Base-by-base conservation (phyloP, 768 basidiomycete genomes). In the Lactarius hatsudake region DNA sequence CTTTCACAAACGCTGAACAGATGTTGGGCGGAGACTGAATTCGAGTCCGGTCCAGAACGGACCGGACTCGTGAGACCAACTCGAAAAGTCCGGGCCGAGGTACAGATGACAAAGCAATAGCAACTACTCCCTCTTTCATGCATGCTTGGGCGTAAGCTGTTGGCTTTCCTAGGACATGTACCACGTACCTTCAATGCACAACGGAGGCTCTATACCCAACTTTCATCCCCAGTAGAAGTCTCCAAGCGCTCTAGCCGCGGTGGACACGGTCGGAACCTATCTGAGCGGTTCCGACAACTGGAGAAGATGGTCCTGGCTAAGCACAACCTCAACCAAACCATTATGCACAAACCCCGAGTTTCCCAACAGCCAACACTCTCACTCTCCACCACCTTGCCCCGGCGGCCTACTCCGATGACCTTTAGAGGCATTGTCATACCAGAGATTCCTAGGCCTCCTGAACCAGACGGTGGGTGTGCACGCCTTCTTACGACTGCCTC, bases 401-500 rank as follows among this genome's bases (percentile, higher is more conserved):
- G 59, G 60, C 18, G 28, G 45, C 26, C 58, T 57, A 48, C 55
- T 20, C 59, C 32, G 48, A 76, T 42, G 43, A 78, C 73, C 6
- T 88, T 88, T 71, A 74, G 75, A 70, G 88, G 88, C 4, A 78
- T 88, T 17, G 74, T 80, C 32, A 77, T 93, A 68, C 90, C 91
- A 2, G 78, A 83, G 68, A 77, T 83, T 65, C 91, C 91, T 0
- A 81, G 76, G 54, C 80, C 83, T 2, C 91, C 90, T 2, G 82
- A 80, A 62, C 80, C 86, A 57, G 90, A 93, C 74, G 90, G 90
- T 88, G 69, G 30, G 83, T 75, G 13, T 15, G n/a, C 30, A 17
- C 61, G 8, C 26, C 34, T 34, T 28, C 59, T 42, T n/a, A 28
- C 54, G 36, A 54, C 48, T 45, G 45, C 45, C 26, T 48, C 51